Evolutionary conservation across 2,329 filamentous ascomycete species (phyloP).

Genomic region (Fusarium ambrosium): DNA sequence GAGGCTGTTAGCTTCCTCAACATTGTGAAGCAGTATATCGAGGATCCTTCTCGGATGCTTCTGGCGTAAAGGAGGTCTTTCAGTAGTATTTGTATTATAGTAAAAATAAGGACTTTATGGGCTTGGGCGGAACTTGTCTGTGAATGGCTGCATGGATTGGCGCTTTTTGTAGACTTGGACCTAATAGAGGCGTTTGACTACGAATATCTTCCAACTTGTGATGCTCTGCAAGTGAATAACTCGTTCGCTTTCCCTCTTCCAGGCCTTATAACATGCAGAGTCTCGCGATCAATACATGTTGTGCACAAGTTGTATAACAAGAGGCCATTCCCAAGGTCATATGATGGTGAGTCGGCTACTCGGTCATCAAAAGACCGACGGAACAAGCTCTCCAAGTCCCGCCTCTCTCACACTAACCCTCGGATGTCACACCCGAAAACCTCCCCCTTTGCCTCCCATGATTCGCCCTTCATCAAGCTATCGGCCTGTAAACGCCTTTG

Average conservation of each 20-base stretch:
- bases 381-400: neutral
- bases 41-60: conserved; percentile 60
- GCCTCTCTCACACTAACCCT: neutral
- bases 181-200: conserved; percentile 21
- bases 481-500: neutral
- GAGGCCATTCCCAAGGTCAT: neutral
- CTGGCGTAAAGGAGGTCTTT: conserved; percentile 59
- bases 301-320: neutral
- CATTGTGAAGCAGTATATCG: conserved; percentile 49
- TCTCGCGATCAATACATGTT: neutral
- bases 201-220: neutral
- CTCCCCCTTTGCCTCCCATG: no score
- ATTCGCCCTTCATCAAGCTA: neutral
- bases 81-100: conserved; percentile 31
- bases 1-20: conserved; percentile 71
- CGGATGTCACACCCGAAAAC: conserved; percentile 14
- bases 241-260: no score
- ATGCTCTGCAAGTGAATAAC: neutral
- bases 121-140: conserved; percentile 12
- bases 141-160: conserved; percentile 27
- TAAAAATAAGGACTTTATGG: conserved; percentile 6
- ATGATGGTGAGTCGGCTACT: conserved; percentile 11
- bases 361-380: neutral
- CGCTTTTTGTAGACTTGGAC: conserved; percentile 28
- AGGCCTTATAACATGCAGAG: neutral